Base-by-base conservation (phyloP, 495 filamentous ascomycete species). In the Penicillium goetzii region DNA sequence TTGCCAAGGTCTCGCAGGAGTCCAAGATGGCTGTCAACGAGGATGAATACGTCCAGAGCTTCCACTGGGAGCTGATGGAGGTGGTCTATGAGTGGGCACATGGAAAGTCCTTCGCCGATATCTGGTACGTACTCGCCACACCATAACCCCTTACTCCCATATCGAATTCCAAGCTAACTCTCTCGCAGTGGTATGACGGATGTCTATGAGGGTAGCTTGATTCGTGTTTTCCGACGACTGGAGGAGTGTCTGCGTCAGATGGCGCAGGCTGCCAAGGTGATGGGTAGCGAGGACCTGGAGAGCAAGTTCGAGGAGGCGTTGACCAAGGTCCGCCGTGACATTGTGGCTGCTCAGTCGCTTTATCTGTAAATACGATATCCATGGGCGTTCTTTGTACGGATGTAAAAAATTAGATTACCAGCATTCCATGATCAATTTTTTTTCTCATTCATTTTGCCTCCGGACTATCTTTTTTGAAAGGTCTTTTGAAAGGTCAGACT, bases 201-300 rank as follows among this genome's bases (percentile, higher is more conserved):
- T 73, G 91, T 94, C 40, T 99, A 97, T 75, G 95, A 99, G 74
- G 95, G 95, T 50, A 96, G 89, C 60, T 81, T 99, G 65, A 98
- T 99, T 70, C 91, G 95, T 34, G 87, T 97, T 53, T 98, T 99
- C 85, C 88, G 95, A 53, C 90, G 96, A 23, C 80, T 99, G 38
- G 96, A 99, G 77, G 95, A 99, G 79, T 84, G 97, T 56, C 80
- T 99, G n/a, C 85, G 96, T 65, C 95, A 99, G 76, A 97, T 98
- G 86, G 94, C 90, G n/a, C 90, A 97, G 78, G 95, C 92, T 43
- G 86, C 90, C 65, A 97, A 96, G 78, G 93, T 97, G 57, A 99
- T 99, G 96, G 95, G 95, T 58, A 97, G 88, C 72, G 90, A 97
- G 65, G 95, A 97, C 61, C 82, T 99, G 57, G 88, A 93, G 74